These are phyloP conservation scores for Dioscorea dumetorum DNA, from an alignment of 106 monocot genomes.

Conservation along the genomic window DNA sequence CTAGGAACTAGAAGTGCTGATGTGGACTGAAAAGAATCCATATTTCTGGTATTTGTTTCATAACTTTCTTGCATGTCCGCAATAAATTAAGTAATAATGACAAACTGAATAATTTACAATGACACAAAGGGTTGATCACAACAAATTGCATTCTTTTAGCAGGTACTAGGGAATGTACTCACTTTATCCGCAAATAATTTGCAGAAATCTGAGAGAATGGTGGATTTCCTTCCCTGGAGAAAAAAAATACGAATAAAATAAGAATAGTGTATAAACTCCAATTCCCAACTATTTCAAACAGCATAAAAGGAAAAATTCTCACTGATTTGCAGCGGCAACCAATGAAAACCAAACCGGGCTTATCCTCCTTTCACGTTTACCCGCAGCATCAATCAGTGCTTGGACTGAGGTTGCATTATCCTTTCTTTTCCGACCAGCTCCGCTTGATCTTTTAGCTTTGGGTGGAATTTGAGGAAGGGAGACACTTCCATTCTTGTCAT, in stretches of 20 bases:
- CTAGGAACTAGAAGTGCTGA: too few species aligned
- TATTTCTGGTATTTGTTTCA: neutral
- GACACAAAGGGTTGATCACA: neutral
- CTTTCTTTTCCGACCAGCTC: slow-evolving; percentile 35
- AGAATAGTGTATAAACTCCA: neutral
- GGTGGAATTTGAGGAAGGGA: slow-evolving; percentile 6
- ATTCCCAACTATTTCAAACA: neutral
- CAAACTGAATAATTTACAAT: neutral
- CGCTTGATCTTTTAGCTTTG: slow-evolving; percentile 31
- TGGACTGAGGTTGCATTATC: slow-evolving; percentile 34
- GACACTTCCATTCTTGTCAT: slow-evolving; percentile 32
- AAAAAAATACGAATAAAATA: slow-evolving; percentile 2
- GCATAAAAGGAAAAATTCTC: slow-evolving; percentile 14
- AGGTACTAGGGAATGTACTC: slow-evolving; percentile 14
- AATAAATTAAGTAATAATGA: neutral
- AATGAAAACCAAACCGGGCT: slow-evolving; percentile 73
- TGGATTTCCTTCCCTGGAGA: slow-evolving; percentile 53
- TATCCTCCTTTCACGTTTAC: slow-evolving; percentile 34
- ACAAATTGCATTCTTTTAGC: neutral
- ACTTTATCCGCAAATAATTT: slow-evolving; percentile 79
- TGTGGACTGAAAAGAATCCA: neutral
- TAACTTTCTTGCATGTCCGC: neutral
- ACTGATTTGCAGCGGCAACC: slow-evolving; percentile 62
- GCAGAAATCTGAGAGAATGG: slow-evolving; percentile 55
- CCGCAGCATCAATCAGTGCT: slow-evolving; percentile 38